phyloP scores from a whole-genome alignment of 768 basidiomycete species.

The Thelephora ganbajun region DNA sequence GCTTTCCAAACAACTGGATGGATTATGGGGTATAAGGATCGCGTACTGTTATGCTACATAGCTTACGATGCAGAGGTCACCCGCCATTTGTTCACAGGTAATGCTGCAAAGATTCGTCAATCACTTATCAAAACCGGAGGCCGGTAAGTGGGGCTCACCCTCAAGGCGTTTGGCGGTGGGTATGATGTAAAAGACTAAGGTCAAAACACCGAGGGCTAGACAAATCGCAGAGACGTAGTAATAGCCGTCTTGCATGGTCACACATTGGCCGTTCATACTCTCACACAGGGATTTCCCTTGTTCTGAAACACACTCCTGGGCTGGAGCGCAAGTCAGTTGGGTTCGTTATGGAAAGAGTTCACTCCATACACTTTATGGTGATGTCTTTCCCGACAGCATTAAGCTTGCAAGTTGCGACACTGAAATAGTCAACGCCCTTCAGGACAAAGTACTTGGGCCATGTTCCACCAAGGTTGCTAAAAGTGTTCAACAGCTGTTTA shows the following conservation, averaged over 20 bases:
- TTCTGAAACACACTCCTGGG: constrained; percentile 84
- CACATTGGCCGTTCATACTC: constrained; percentile 64
- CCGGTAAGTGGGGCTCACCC: constrained; percentile 33
- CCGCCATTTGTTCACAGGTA: constrained; percentile 63
- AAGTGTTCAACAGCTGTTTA: constrained; percentile 79
- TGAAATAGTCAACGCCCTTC: constrained; percentile 88
- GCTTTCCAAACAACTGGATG: too few species aligned
- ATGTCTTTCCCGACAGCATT: constrained; percentile 39
- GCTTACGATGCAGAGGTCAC: constrained; percentile 23
- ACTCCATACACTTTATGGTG: constrained; percentile 35
- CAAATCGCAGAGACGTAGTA: constrained; percentile 77
- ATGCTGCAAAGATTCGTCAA: constrained; percentile 24
- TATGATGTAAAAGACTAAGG: constrained; percentile 64
- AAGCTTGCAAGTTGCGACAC: constrained; percentile 70
- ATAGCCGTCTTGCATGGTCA: constrained; percentile 84
- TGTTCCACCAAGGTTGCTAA: constrained; percentile 92
- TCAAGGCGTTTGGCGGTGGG: constrained; percentile 80
- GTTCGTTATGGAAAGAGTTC: neutral
- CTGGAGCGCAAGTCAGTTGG: constrained; percentile 22
- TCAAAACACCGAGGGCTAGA: constrained; percentile 56
- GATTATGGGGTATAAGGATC: too few species aligned
- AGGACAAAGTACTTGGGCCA: constrained; percentile 96
- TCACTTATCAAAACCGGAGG: neutral
- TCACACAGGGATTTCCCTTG: constrained; percentile 72
- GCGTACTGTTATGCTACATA: too few species aligned